phyloP scores from a whole-genome alignment of 345 rosid species.

The Acer campestre region DNA sequence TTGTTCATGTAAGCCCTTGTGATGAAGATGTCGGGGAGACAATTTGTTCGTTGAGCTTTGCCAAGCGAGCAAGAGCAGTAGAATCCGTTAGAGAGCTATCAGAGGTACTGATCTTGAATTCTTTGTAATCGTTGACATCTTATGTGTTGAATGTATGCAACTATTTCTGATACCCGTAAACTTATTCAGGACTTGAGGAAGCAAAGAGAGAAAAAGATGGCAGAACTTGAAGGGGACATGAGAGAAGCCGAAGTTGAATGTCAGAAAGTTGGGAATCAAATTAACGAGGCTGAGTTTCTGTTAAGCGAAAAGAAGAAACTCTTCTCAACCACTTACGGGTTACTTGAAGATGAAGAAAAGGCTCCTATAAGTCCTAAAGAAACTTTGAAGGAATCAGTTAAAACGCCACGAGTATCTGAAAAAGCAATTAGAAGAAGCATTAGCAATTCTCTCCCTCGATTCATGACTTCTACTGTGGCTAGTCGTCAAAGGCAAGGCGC shows the following conservation, averaged over 20 bases:
- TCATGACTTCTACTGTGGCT: conserved; percentile 87
- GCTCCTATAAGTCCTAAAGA: conserved; percentile 24
- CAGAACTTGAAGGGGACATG: conserved; percentile 65
- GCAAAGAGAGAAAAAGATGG: conserved; percentile 52
- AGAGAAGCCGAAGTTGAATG: conserved; percentile 58
- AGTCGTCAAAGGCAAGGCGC: conserved; percentile 75
- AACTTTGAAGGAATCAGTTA: conserved; percentile 28
- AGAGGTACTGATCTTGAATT: conserved; percentile 39
- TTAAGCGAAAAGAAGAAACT: conserved; percentile 61
- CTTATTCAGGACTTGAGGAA: conserved; percentile 54
- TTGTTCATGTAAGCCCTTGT: conserved; percentile 80
- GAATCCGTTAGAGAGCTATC: conserved; percentile 61
- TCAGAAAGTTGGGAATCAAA: conserved; percentile 41
- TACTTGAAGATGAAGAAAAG: conserved; percentile 36
- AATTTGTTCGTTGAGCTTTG: conserved; percentile 75
- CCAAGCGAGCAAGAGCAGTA: conserved; percentile 81
- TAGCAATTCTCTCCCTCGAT: conserved; percentile 53
- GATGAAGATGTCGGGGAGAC: conserved; percentile 84
- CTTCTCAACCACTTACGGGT: conserved; percentile 33
- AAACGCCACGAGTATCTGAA: conserved; percentile 37
- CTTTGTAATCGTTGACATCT: background rate
- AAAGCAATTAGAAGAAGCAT: conserved; percentile 32
- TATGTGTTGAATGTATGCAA: conserved; percentile 6
- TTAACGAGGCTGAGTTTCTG: conserved; percentile 51
- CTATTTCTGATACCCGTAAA: conserved; percentile 9